Evolutionary conservation across 2,329 filamentous ascomycete species (phyloP).

Genomic region (Sporothrix variecibatus): DNA sequence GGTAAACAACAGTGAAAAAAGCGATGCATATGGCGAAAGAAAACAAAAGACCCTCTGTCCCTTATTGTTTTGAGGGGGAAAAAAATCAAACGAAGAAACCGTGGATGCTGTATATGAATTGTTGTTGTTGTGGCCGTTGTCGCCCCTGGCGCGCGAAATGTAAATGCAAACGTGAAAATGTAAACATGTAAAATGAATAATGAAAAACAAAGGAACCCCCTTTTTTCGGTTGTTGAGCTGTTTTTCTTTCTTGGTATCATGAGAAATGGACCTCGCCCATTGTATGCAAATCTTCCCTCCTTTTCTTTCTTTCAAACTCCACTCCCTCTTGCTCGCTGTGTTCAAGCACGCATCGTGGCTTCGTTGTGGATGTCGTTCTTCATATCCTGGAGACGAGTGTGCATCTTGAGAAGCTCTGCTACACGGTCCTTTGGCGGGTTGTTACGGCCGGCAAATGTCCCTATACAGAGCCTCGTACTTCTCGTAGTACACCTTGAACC

Average conservation of each 20-base stretch:
- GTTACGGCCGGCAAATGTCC: slow-evolving; percentile 52
- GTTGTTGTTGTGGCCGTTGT: slow-evolving; percentile 6
- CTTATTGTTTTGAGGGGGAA: neutral
- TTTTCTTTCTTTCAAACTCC: neutral
- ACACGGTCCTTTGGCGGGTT: slow-evolving; percentile 56
- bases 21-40: neutral
- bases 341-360: slow-evolving; percentile 32
- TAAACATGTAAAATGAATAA: neutral
- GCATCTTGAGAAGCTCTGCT: slow-evolving; percentile 55
- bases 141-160: neutral
- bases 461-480: slow-evolving; percentile 59
- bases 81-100: neutral
- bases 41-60: neutral
- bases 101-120: neutral
- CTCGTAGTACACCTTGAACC: slow-evolving; percentile 59
- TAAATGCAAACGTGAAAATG: slow-evolving; percentile 5
- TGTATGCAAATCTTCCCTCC: slow-evolving; percentile 3
- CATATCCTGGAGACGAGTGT: slow-evolving; percentile 55
- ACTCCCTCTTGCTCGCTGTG: neutral
- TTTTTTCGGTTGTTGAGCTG: neutral
- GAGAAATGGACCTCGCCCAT: neutral
- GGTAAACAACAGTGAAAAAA: neutral
- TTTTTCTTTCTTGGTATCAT: slow-evolving; percentile 20
- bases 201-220: neutral
- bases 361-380: slow-evolving; percentile 60